phyloP scores from a whole-genome alignment of 495 filamentous ascomycete genomes.

The Hypoxylon fuscum region DNA sequence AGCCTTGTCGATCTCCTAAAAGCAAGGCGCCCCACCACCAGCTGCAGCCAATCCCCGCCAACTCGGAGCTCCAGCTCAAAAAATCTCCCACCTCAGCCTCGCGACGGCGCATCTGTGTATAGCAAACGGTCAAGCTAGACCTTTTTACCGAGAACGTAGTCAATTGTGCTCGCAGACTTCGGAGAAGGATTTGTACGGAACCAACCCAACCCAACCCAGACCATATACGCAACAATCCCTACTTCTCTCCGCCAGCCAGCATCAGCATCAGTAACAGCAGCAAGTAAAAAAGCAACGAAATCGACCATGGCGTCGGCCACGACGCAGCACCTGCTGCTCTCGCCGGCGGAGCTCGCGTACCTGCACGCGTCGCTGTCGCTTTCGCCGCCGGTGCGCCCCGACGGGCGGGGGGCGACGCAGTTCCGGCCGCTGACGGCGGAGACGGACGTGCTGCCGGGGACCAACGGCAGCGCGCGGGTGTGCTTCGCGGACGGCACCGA shows the following conservation, averaged over 20 bases:
- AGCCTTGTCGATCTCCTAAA: constrained; percentile 7
- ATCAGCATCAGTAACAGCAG: background rate
- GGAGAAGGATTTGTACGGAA: background rate
- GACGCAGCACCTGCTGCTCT: constrained; percentile 71
- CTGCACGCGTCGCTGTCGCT: constrained; percentile 86
- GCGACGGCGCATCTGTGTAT: constrained; percentile 1
- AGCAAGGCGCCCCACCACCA: constrained; percentile 9
- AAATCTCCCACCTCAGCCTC: constrained; percentile 41
- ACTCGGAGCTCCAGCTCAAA: constrained; percentile 37
- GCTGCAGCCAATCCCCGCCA: constrained; percentile 1
- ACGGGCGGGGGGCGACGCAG: constrained; percentile 81
- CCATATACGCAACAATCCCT: background rate
- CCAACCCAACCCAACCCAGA: background rate
- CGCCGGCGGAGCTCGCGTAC: constrained; percentile 95
- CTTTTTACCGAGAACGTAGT: too few species aligned
- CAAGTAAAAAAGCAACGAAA: background rate
- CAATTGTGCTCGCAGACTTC: too few species aligned
- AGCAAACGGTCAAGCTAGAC: too few species aligned
- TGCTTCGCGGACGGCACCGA: constrained; percentile 96
- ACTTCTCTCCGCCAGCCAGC: constrained; percentile 2
- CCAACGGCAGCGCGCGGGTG: constrained; percentile 91
- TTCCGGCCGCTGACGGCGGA: constrained; percentile 93
- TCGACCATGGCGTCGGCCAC: constrained; percentile 41
- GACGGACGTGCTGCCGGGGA: constrained; percentile 83
- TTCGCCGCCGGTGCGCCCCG: constrained; percentile 85